Evolutionary conservation across 352 stramenopile species (phyloP), one percentile per base, ranked within the genome.

Genomic region (Thalassiosira ordinaria): DNA sequence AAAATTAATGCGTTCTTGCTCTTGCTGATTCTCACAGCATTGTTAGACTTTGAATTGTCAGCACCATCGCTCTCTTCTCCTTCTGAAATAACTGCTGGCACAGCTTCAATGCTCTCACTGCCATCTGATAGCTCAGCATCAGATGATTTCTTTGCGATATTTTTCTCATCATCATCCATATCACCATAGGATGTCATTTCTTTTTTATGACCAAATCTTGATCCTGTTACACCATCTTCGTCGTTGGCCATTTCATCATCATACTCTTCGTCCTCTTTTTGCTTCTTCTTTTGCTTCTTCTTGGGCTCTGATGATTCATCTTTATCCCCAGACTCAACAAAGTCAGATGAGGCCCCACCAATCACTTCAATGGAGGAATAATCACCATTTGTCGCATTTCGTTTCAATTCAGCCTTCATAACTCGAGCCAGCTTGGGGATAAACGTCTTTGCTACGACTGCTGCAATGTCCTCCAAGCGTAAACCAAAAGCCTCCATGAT

Each of bases 401-500:
- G 75, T 64, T 84, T 97, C 88, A 98, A 95, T 86, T 99, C 96
- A 64, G 91, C 90, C 57, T 96, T 97, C 84, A 99, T 98, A 24
- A 98, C 78, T 31, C 91, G 91, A n/a, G 97, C 91, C 41, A 99
- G 82, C 78, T 97, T 98, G 27, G 91, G 87, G 11, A 98, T 91
- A 71, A 99, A 99, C 35, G 77, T 85, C 51, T 87, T 89, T 16
- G 93, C 92, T 7, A 99, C 91, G 56, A 94, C 91, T 63, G 69
- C 70, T 55, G 97, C 95, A 73, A 99, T 96, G 53, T 97, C 92
- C 13, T 98, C 92, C n/a, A 97, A 90, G 63, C 86, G 92, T 51
- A 99, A 85, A 20, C 96, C 95, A 88, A 99, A 99, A 1, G 97
- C 96, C 41, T 95, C 92, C 47, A 95, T 93, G 67, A 99, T 99